Evolutionary conservation across 306 rosid genomes (phyloP), one percentile per base, ranked within the genome.

Genomic region (Hippophae rhamnoides): DNA sequence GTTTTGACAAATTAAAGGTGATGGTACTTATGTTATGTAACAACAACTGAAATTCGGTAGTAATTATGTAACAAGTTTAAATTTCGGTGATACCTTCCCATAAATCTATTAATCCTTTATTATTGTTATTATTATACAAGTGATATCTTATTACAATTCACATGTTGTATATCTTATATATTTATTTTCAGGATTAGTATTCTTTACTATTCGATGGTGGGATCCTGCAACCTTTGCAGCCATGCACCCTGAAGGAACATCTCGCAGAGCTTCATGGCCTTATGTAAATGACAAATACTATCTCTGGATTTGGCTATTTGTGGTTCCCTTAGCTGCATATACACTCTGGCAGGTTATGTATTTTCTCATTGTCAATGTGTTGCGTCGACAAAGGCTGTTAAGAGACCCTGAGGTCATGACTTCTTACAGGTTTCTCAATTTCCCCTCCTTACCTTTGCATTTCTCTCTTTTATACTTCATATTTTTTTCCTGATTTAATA

Each of bases 381-480:
- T 89, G 52, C 93, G 93, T 56, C 82, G 93, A 13, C 97, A 89
- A 54, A 79, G 97, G 79, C 66, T 89, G 47, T 56, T 86, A 69
- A 79, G 76, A 69, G 97, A 89, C 69, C 97, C 97, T 42, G 97
- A 89, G 74, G 97, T 89, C 76, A 89, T 89, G 95, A 89, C 95
- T 64, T 89, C 97, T 62, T 89, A 86, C 78, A 84, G 89, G 97
- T 86, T 41, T 13, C 38, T 1, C 5, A 38, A 60, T 9, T 3
- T n/a, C 2, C 14, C 8, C 40, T n/a, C 4, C 5, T 38, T 23
- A 6, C 41, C 11, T 9, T 7, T 43, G 38, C 38, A 31, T 31
- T 31, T 57, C 23, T n/a, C 8, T n/a, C 61, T 26, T 27, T 31
- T 25, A 47, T 42, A n/a, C 57, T 43, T 43, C 38, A 58, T 42